phyloP scores from a whole-genome alignment of 495 filamentous ascomycete species.

The Rhizodiscina lignyota region DNA sequence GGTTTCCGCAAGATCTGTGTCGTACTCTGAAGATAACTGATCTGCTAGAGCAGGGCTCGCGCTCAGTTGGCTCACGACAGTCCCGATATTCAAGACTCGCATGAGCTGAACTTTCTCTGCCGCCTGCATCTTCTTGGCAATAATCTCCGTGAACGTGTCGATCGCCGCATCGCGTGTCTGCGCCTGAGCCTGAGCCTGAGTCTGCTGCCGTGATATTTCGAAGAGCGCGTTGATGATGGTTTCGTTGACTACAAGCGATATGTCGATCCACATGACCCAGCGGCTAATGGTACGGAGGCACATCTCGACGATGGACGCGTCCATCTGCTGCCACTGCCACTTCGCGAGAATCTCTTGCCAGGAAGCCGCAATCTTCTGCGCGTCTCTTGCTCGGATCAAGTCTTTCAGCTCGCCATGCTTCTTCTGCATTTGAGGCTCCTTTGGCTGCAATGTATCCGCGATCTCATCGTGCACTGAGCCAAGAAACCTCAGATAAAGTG shows the following conservation, averaged over 20 bases:
- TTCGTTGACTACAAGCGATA: slow-evolving; percentile 78
- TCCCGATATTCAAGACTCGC: slow-evolving; percentile 65
- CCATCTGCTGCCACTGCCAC: slow-evolving; percentile 64
- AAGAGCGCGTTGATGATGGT: slow-evolving; percentile 69
- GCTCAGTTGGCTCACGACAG: slow-evolving; percentile 67
- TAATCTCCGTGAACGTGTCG: slow-evolving; percentile 84
- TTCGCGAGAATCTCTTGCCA: slow-evolving; percentile 82
- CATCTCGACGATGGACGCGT: slow-evolving; percentile 65
- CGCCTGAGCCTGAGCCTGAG: slow-evolving; percentile 43
- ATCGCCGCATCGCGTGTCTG: slow-evolving; percentile 74
- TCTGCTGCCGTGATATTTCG: slow-evolving; percentile 48
- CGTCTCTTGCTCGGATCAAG: slow-evolving; percentile 65
- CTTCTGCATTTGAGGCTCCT: slow-evolving; percentile 56
- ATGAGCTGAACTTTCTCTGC: slow-evolving; percentile 90
- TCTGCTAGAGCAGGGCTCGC: slow-evolving; percentile 62
- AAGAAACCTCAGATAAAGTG: slow-evolving; percentile 77
- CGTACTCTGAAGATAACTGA: slow-evolving; percentile 59
- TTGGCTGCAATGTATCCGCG: slow-evolving; percentile 71
- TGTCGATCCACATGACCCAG: slow-evolving; percentile 98
- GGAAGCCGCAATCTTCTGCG: slow-evolving; percentile 64
- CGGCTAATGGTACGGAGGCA: slow-evolving; percentile 74
- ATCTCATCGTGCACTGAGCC: slow-evolving; percentile 92
- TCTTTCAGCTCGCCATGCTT: slow-evolving; percentile 79
- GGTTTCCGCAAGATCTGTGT: slow-evolving; percentile 83
- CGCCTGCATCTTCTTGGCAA: slow-evolving; percentile 93